These are phyloP conservation scores for Planoprotostelium fungivorum DNA, from an alignment of 78 protist genomes.

Conservation along the genomic window DNA sequence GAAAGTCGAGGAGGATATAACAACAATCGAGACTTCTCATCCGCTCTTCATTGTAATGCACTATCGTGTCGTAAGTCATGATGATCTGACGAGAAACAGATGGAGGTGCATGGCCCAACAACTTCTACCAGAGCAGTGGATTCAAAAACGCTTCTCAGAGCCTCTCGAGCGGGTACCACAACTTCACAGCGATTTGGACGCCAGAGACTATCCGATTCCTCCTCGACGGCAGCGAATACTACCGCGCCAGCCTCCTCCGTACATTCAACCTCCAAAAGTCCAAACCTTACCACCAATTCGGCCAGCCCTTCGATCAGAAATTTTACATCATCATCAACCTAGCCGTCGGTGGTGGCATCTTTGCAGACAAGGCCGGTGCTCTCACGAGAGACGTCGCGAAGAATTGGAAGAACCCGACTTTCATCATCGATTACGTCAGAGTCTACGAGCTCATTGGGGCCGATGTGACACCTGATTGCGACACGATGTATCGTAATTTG, in stretches of 20 bases:
- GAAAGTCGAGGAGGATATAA: not conserved
- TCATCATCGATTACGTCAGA: not conserved
- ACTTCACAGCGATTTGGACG: not conserved
- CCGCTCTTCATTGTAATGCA: not conserved
- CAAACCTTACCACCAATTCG: not conserved
- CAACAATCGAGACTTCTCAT: not conserved
- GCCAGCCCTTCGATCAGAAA: not conserved
- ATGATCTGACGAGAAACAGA: not conserved
- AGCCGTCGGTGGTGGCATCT: not conserved
- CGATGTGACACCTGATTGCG: no score
- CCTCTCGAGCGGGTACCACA: no score
- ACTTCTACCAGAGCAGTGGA: not conserved
- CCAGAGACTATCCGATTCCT: not conserved
- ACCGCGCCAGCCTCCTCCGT: not conserved
- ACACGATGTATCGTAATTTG: no score
- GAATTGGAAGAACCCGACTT: not conserved
- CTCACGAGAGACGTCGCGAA: not conserved
- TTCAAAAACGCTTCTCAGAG: no score
- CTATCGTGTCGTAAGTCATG: not conserved
- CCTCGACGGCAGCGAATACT: not conserved
- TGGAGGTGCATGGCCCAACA: not conserved
- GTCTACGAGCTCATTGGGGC: not conserved
- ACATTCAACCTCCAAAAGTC: not conserved
- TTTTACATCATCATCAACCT: not conserved
- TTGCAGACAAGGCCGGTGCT: not conserved